A percentile compares a stretch with the other conserved stretches of the same genome.
Evolutionary conservation across 139 green algal genomes (phyloP).

Genomic region (Chlorella sp.): DNA sequence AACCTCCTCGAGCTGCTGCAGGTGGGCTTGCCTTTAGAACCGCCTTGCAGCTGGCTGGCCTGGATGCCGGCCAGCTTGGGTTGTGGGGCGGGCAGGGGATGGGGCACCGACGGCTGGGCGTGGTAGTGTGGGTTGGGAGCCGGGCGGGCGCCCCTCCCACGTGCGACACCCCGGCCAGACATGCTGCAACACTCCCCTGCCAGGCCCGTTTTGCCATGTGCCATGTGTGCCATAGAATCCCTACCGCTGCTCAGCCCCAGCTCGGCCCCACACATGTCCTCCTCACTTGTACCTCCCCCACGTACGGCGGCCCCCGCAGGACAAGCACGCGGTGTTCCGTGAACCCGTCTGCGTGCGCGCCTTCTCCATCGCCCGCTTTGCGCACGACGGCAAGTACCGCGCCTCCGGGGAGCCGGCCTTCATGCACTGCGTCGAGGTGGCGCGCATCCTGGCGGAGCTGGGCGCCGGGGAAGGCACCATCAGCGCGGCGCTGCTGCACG

Average conservation of each 20-base stretch:
- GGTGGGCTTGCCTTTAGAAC: not conserved
- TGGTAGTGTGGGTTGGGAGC: too few species aligned
- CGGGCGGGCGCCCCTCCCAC: not conserved
- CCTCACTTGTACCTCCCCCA: too few species aligned
- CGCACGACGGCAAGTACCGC: conserved; percentile 58
- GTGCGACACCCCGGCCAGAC: not conserved
- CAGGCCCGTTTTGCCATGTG: too few species aligned
- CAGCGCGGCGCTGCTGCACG: conserved; percentile 74
- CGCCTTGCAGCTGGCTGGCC: too few species aligned
- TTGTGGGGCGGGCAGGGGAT: too few species aligned
- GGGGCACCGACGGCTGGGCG: not conserved
- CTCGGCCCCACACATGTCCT: too few species aligned
- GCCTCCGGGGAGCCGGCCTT: conserved; percentile 63
- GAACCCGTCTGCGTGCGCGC: conserved; percentile 43
- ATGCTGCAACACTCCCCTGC: too few species aligned
- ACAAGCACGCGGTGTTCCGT: conserved; percentile 31
- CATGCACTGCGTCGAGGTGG: conserved; percentile 65
- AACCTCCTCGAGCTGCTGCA: conserved; percentile 33
- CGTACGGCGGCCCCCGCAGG: conserved; percentile 27
- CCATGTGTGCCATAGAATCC: too few species aligned
- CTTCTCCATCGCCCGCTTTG: conserved; percentile 40
- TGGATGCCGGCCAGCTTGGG: too few species aligned
- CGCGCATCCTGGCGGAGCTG: conserved; percentile 69
- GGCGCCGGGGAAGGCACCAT: conserved; percentile 72
- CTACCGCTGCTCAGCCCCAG: too few species aligned